Percentiles rank a stretch among this genome's conserved stretches.
Evolutionary conservation across 192 early-diverging fungal species (phyloP).

Genomic region (Funneliformis geosporum): DNA sequence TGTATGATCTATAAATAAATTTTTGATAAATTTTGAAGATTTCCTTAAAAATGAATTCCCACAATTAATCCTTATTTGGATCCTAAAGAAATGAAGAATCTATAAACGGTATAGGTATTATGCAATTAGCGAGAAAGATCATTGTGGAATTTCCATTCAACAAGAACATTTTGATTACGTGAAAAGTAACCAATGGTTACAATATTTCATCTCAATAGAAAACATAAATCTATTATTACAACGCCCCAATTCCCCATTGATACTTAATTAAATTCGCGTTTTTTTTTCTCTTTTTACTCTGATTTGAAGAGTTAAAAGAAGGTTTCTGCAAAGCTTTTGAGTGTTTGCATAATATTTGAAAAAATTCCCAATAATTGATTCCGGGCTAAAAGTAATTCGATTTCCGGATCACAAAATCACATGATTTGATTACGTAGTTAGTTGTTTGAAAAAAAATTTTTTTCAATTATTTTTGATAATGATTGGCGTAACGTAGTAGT

Average conservation of each 20-base stretch:
- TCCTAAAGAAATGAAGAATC: background rate
- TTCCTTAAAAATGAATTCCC: background rate
- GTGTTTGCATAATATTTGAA: too few relatives aligned
- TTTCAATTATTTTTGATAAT: background rate
- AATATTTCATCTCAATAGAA: too few relatives aligned
- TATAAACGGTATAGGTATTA: background rate
- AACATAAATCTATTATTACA: too few relatives aligned
- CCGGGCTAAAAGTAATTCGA: background rate
- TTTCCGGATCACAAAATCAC: background rate
- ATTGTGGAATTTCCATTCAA: background rate
- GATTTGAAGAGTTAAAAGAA: too few relatives aligned
- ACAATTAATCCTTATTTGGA: background rate
- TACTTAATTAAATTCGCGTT: too few relatives aligned
- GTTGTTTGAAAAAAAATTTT: background rate
- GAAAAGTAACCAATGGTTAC: too few relatives aligned
- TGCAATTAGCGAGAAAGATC: background rate
- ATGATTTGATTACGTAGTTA: background rate
- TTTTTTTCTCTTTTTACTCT: too few relatives aligned
- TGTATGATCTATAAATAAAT: background rate
- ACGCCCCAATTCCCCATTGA: too few relatives aligned
- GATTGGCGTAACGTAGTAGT: background rate
- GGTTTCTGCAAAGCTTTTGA: too few relatives aligned
- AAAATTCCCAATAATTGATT: background rate
- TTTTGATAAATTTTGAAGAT: background rate
- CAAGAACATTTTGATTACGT: too few relatives aligned